Percentiles rank a stretch among this genome's conserved stretches.
phyloP scores from a whole-genome alignment of 805 yeast species.

The Clavispora asparagi region DNA sequence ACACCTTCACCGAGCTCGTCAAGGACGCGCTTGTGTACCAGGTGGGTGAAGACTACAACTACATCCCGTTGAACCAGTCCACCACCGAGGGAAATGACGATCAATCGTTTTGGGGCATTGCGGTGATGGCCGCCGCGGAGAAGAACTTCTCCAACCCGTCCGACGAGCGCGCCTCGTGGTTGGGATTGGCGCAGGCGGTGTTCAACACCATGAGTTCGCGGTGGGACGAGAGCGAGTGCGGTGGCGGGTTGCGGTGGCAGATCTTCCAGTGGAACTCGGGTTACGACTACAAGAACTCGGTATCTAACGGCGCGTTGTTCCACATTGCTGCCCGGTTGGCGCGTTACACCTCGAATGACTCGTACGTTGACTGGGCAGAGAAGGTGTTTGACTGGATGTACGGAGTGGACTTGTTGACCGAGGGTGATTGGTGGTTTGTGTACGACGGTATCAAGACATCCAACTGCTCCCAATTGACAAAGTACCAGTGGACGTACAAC shows the following conservation, averaged over 20 bases:
- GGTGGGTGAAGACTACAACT: slow-evolving; percentile 60
- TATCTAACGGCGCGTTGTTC: slow-evolving; percentile 87
- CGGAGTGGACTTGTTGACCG: slow-evolving; percentile 38
- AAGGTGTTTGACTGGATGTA: slow-evolving; percentile 77
- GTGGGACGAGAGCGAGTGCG: slow-evolving; percentile 75
- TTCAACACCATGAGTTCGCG: slow-evolving; percentile 85
- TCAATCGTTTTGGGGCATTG: slow-evolving; percentile 95
- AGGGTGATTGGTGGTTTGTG: slow-evolving; percentile 46
- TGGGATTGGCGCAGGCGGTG: slow-evolving; percentile 79
- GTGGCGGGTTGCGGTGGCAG: slow-evolving; percentile 96
- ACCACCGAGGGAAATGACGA: slow-evolving; percentile 97
- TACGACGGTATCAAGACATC: slow-evolving; percentile 66
- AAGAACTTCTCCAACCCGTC: slow-evolving; percentile 72
- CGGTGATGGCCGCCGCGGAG: slow-evolving; percentile 90
- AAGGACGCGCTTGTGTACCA: slow-evolving; percentile 66
- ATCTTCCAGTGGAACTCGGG: slow-evolving; percentile 93
- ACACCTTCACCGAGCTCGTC: slow-evolving; percentile 55
- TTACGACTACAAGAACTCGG: slow-evolving; percentile 86
- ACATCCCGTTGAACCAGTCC: slow-evolving; percentile 81
- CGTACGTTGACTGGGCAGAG: slow-evolving; percentile 73
- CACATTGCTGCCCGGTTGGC: slow-evolving; percentile 84
- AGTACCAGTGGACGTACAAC: slow-evolving; percentile 80
- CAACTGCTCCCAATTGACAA: slow-evolving; percentile 59
- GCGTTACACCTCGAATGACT: slow-evolving; percentile 68
- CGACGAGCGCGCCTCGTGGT: slow-evolving; percentile 60